Conservation (phyloP, 2,329 filamentous ascomycete genomes). For the Cryoendolithus antarcticus region DNA sequence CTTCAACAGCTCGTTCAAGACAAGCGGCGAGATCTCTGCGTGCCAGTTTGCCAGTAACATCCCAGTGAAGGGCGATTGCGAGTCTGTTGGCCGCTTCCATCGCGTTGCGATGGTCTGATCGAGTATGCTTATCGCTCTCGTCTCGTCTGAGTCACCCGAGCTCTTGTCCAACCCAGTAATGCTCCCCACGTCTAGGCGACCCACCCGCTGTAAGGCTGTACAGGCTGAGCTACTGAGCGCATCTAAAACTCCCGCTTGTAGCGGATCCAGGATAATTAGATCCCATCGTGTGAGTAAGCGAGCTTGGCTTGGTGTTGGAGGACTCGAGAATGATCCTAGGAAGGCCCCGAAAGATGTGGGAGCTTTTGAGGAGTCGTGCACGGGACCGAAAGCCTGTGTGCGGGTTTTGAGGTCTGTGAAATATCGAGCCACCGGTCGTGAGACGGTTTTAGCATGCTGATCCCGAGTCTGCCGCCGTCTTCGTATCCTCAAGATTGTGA, state of each 20-base stretch:
- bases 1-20: constrained; percentile 22
- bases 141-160: constrained; percentile 3
- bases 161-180: constrained; percentile 2
- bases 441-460: constrained; percentile 1
- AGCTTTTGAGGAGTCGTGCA: constrained; percentile 7
- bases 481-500: constrained; percentile 1
- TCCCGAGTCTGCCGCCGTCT: constrained; percentile 1
- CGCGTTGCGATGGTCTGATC: constrained; percentile 6
- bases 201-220: constrained; percentile 13
- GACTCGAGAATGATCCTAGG: constrained; percentile 15
- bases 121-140: constrained; percentile 6
- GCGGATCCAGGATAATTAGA: constrained; percentile 14
- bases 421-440: constrained; percentile 3
- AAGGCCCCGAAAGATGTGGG: constrained; percentile 16
- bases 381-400: constrained; percentile 6
- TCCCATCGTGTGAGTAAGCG: constrained; percentile 16
- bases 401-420: constrained; percentile 5
- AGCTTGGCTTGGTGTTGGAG: constrained; percentile 9
- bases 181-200: constrained; percentile 8
- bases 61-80: constrained; percentile 27
- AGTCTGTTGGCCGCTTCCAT: constrained; percentile 17
- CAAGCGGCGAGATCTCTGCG: constrained; percentile 16
- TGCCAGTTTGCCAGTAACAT: constrained; percentile 33
- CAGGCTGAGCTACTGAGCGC: constrained; percentile 12
- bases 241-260: constrained; percentile 10